Conservation (phyloP, 2,329 filamentous ascomycete genomes). For the Ceratocystis albifundus region DNA sequence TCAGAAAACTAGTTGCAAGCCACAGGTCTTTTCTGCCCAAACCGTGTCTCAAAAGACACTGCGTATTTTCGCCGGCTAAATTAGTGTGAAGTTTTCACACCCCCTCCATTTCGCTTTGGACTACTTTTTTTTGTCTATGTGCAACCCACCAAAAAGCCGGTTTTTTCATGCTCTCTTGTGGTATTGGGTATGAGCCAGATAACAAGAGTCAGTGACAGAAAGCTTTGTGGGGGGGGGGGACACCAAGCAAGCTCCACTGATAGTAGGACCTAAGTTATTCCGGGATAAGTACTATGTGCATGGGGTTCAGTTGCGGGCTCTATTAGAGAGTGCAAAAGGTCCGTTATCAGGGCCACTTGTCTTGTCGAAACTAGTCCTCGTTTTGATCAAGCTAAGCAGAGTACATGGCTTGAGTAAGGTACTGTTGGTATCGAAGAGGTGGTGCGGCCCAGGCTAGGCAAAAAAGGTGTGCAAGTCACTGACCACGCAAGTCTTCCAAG, state of each 20-base stretch:
- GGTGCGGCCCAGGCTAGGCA: not conserved
- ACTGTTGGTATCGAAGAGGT: not conserved
- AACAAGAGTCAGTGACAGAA: not conserved
- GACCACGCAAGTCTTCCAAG: not conserved
- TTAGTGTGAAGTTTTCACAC: not conserved
- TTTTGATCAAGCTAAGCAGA: not conserved
- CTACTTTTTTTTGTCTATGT: not conserved
- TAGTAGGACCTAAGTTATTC: not conserved
- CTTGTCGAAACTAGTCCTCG: not conserved
- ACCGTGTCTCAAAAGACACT: no score
- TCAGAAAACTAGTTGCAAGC: not conserved
- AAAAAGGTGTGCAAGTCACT: not conserved
- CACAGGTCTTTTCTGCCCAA: not conserved
- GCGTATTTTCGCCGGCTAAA: not conserved
- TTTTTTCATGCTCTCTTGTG: not conserved
- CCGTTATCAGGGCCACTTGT: no score
- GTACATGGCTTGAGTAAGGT: no score
- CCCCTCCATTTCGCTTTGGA: constrained; percentile 6
- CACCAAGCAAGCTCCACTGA: not conserved
- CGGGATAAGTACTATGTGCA: not conserved
- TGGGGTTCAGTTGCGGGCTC: no score
- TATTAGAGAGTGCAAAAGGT: no score
- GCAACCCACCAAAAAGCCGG: not conserved
- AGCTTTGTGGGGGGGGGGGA: not conserved
- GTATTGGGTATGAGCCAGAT: not conserved